phyloP scores from a whole-genome alignment of 2,329 filamentous ascomycete species.

The Cercospora canescens region DNA sequence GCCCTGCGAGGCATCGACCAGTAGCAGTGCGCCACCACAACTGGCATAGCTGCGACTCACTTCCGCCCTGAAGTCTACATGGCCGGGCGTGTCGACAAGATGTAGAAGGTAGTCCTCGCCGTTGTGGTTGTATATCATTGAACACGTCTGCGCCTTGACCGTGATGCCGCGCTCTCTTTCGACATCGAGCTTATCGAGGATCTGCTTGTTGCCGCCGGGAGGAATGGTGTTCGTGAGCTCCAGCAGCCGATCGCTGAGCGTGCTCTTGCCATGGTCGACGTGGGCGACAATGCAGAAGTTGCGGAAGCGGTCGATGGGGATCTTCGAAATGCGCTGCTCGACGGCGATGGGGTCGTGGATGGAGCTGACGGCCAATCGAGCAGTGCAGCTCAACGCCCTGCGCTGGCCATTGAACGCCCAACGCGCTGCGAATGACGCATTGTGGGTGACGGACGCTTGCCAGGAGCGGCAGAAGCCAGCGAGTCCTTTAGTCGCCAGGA shows the following conservation, averaged over 20 bases:
- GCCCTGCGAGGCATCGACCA: constrained; percentile 95
- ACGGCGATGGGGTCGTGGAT: constrained; percentile 50
- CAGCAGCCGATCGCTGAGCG: constrained; percentile 85
- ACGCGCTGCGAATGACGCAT: constrained; percentile 3
- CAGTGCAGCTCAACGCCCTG: constrained; percentile 17
- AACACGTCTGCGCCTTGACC: constrained; percentile 97
- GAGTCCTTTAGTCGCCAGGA: constrained; percentile 31
- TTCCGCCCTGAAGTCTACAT: constrained; percentile 96
- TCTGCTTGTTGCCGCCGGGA: constrained; percentile 85
- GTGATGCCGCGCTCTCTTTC: constrained; percentile 96
- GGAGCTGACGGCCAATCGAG: constrained; percentile 32
- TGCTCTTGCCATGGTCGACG: constrained; percentile 98
- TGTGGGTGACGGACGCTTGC: constrained; percentile 7
- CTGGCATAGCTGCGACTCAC: constrained; percentile 94
- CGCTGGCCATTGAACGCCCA: constrained; percentile 7
- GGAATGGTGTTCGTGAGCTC: constrained; percentile 93
- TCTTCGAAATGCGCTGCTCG: constrained; percentile 67
- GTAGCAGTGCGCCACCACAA: constrained; percentile 85
- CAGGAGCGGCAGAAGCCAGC: constrained; percentile 22
- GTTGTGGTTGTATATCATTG: constrained; percentile 88
- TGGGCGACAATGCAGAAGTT: constrained; percentile 99
- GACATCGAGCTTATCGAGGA: constrained; percentile 94
- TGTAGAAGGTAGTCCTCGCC: constrained; percentile 91
- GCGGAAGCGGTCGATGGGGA: constrained; percentile 76
- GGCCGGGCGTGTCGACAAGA: constrained; percentile 93